These are phyloP conservation scores for Cladorrhinum samala DNA, from an alignment of 495 filamentous ascomycete genomes.

Conservation along the genomic window DNA sequence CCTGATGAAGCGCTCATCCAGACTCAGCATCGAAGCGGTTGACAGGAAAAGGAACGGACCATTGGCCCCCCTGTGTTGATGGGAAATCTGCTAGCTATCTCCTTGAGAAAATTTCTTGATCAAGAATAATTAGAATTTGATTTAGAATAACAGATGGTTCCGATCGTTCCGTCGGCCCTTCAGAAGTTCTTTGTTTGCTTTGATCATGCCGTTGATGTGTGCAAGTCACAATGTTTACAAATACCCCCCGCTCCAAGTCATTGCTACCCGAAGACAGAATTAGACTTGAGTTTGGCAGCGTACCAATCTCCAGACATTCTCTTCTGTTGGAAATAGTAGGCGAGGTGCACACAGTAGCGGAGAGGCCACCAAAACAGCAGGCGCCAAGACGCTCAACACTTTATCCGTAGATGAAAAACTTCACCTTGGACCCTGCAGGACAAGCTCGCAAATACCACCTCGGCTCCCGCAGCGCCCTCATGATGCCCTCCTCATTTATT, in stretches of 20 bases:
- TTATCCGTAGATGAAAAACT: conserved; percentile 14
- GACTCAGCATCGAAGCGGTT: no score
- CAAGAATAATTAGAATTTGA: no score
- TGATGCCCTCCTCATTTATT: neutral
- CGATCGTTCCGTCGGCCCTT: neutral
- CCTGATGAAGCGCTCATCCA: no score
- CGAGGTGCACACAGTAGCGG: neutral
- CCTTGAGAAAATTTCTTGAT: no score
- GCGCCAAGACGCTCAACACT: conserved; percentile 11
- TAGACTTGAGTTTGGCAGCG: neutral
- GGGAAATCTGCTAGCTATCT: no score
- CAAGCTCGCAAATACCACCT: neutral
- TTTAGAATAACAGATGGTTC: neutral
- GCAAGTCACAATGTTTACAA: no score
- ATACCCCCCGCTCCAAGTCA: no score
- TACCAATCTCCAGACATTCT: neutral
- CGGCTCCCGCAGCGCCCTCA: neutral
- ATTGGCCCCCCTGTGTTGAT: no score
- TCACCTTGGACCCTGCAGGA: neutral
- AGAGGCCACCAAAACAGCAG: neutral
- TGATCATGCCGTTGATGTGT: neutral
- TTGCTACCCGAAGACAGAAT: conserved; percentile 2
- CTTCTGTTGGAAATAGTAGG: conserved; percentile 4
- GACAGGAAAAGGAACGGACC: no score
- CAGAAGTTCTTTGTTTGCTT: no score